Base-by-base conservation (phyloP, 1,139 yeast genomes). In the Pichia sp. region DNA sequence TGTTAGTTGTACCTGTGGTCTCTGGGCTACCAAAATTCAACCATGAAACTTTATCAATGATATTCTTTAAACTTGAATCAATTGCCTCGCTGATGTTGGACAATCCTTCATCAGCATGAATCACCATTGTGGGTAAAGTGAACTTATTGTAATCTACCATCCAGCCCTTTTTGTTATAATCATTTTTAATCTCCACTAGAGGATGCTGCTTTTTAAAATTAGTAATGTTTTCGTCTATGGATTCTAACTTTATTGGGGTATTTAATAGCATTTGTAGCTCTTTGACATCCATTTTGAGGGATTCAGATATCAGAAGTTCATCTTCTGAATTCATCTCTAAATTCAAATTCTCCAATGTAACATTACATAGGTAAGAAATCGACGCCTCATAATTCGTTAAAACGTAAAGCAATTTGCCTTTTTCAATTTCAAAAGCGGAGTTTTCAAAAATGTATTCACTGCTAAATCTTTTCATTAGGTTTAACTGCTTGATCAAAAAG, bases 301-400 rank as follows among this genome's bases (percentile, higher is more conserved):
- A 38, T 2, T 54, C 48, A 5, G 45, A 36, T n/a, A n/a, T n/a
- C 23, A 42, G 27, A 41, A 45, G 44, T 3, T 36, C 29, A 32
- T 42, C 40, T 4, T 41, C 44, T 1, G 48, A 41, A 8, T 53
- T 49, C 6, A 48, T 28, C 4, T 47, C 47, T n/a, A 60, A 44
- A 26, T 54, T 57, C 40, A 75, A 58, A 45, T 73, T 71, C 29
- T 64, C 66, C 6, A 69, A 49, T 3, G 74, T 68, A 4, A 73
- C 67, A 23, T 72, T 66, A 39, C 73, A 73, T n/a, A 77, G 53
- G 50, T 77, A 78, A 27, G 72, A 71, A 26, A 79, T 61, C 3
- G 83, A 76, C 1, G 87, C 87, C 53, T 80, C 85, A 41, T 77
- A 63, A 55, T 81, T 81, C 2, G 86, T 81, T 41, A 79, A 58